Evolutionary conservation across 306 rosid species (phyloP).

Genomic region (Trichosanthes cucumerina): DNA sequence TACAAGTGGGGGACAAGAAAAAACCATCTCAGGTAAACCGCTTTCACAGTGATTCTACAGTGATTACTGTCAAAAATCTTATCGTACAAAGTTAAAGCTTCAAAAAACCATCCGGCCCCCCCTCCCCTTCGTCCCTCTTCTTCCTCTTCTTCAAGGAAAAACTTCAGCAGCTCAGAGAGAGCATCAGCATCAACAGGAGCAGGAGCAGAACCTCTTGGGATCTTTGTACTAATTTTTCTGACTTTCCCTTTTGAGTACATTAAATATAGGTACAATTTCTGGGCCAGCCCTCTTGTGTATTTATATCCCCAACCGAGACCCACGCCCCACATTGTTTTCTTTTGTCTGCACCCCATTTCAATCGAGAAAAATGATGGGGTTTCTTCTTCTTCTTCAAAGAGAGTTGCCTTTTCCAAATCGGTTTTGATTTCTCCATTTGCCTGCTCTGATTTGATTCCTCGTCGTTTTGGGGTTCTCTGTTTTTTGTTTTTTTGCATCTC

Average conservation of each 20-base stretch:
- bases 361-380: background rate
- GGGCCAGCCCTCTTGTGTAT: background rate
- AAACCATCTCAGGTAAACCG: background rate
- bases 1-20: background rate
- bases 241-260: background rate
- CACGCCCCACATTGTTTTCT: background rate
- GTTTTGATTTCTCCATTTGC: background rate
- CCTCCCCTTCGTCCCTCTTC: background rate
- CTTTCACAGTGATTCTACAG: background rate
- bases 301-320: background rate
- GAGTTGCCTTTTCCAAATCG: background rate
- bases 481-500: background rate
- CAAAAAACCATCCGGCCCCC: background rate
- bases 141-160: background rate
- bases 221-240: background rate
- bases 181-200: background rate
- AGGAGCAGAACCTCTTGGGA: background rate
- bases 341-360: background rate
- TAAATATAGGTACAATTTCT: conserved; percentile 3
- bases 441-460: background rate
- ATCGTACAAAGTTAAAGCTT: background rate
- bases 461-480: background rate
- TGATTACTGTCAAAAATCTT: background rate
- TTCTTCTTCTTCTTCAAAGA: background rate
- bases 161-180: background rate